Evolutionary conservation across 106 monocot genomes (phyloP), one percentile per base, ranked within the genome.

Genomic region (Gastrodia elata): DNA sequence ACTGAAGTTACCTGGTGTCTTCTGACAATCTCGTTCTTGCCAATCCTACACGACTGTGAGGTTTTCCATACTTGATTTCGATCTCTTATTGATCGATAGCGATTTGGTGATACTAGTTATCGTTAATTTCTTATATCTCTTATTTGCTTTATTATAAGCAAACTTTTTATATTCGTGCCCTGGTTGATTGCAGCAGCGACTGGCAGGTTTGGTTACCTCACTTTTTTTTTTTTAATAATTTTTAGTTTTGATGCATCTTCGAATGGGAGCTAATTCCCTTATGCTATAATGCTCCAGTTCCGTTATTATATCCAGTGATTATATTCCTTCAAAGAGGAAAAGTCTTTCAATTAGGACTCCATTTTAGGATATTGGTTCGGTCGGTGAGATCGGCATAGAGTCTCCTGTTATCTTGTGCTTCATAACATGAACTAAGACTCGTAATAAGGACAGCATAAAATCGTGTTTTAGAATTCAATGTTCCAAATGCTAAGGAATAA

Each of bases 401-500:
- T 61, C 2, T 61, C 32, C 28, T 28, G 30, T 61, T 61, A 26
- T 61, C 30, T 22, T 22, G 4, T 22, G 4, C 20, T 52, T 22
- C n/a, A 11, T 13, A 32, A 61, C 11, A 32, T 11, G 61, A 26
- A 5, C 6, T 11, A 61, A 61, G 30, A 6, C 13, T 61, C 9
- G n/a, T 9, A 10, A 28, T 11, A 14, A 61, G 30, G 61, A 32
- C 11, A 61, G 30, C 61, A 8, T 1, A 10, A 32, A 10, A 61
- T 32, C 30, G 61, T 14, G 32, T 52, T 52, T 52, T 52, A 18
- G n/a, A 52, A 52, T 4, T 0, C 52, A 52, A 22, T 9, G 26
- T 61, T 10, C 0, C 8, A 4, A 61, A 87, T 87, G 87, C 87
- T 72, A 40, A 83, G 83, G 70, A 33, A 73, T 27, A 61, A 77